A percentile compares a stretch with the other conserved stretches of the same genome.
phyloP scores from a whole-genome alignment of 441 rosid species.

The Populus trichocarpa region DNA sequence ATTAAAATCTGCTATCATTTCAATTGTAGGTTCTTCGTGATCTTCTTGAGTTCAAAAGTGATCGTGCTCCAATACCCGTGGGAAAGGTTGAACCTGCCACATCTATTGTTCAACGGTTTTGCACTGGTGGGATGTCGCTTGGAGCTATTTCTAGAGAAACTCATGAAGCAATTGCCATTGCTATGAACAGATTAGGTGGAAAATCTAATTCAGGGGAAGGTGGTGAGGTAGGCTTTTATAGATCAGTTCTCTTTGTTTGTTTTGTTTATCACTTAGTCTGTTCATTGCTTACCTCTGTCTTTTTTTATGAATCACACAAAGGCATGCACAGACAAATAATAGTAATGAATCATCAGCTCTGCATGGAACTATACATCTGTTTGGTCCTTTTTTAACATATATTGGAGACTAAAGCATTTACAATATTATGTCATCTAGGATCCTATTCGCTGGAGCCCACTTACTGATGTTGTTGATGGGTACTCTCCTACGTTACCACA shows the following conservation, averaged over 20 bases:
- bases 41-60: constrained; percentile 94
- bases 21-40: constrained; percentile 90
- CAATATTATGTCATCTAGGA: constrained; percentile 44
- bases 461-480: constrained; percentile 93
- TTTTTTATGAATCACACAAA: background rate
- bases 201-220: constrained; percentile 99
- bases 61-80: constrained; percentile 78
- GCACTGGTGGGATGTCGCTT: constrained; percentile 99
- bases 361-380: background rate
- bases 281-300: background rate
- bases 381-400: background rate
- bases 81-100: constrained; percentile 94
- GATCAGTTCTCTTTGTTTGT: background rate
- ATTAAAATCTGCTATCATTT: constrained; percentile 13
- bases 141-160: constrained; percentile 99
- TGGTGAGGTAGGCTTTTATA: constrained; percentile 72
- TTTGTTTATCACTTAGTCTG: background rate
- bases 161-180: constrained; percentile 99
- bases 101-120: constrained; percentile 86
- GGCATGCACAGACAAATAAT: background rate
- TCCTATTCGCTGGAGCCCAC: constrained; percentile 96
- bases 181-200: constrained; percentile 96
- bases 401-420: constrained; percentile 1
- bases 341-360: background rate
- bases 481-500: constrained; percentile 96